phyloP scores from a whole-genome alignment of 805 yeast genomes.

The Clavispora fructus region DNA sequence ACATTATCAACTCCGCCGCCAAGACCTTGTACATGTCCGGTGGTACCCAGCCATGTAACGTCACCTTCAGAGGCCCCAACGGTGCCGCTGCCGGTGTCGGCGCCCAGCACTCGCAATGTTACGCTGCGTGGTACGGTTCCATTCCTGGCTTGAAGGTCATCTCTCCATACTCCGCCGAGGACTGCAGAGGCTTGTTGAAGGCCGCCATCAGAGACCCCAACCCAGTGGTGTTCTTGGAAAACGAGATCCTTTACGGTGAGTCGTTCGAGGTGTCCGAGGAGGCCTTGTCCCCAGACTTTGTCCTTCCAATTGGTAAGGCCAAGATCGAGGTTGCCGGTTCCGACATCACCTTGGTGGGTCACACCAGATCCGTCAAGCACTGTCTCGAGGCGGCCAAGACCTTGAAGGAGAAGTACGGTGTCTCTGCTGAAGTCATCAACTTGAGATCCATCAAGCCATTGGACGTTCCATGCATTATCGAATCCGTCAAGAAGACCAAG shows the following conservation, averaged over 20 bases:
- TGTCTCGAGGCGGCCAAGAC: slow-evolving; percentile 86
- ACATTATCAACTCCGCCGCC: slow-evolving; percentile 96
- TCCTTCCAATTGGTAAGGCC: slow-evolving; percentile 91
- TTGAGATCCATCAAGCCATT: slow-evolving; percentile 96
- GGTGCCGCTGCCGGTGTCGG: slow-evolving; percentile 99
- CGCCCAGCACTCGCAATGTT: slow-evolving; percentile 99
- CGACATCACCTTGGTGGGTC: slow-evolving; percentile 84
- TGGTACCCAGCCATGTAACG: slow-evolving; percentile 95
- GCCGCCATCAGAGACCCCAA: slow-evolving; percentile 98
- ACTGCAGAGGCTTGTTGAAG: slow-evolving; percentile 90
- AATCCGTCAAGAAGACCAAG: slow-evolving; percentile 92
- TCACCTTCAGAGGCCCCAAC: slow-evolving; percentile 98
- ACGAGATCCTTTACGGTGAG: slow-evolving; percentile 93
- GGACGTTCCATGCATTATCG: slow-evolving; percentile 80
- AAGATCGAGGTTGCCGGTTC: slow-evolving; percentile 91
- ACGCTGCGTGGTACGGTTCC: slow-evolving; percentile 95
- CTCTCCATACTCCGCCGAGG: slow-evolving; percentile 94
- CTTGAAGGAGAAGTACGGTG: slow-evolving; percentile 78
- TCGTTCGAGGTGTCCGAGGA: slow-evolving; percentile 86
- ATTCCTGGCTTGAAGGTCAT: slow-evolving; percentile 97
- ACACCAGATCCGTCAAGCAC: slow-evolving; percentile 84
- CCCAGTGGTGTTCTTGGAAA: slow-evolving; percentile 93
- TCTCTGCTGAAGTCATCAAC: slow-evolving; percentile 89
- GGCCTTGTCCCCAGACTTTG: slow-evolving; percentile 80
- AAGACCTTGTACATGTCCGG: slow-evolving; percentile 99